Evolutionary conservation across 2,329 filamentous ascomycete species (phyloP).

Genomic region (Diaporthe capsici): DNA sequence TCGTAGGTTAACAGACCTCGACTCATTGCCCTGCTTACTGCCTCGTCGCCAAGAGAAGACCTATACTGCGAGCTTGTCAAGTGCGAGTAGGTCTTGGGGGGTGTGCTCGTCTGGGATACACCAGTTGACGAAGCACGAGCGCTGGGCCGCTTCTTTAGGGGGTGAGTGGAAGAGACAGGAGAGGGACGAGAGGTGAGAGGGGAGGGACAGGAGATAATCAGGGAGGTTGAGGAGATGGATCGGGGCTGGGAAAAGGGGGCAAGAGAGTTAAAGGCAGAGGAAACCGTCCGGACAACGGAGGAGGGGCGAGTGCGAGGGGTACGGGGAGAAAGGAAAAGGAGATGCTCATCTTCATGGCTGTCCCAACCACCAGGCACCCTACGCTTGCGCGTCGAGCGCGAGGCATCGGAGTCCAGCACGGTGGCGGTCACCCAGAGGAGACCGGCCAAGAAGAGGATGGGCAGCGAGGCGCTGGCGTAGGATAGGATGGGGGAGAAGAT

Average conservation of each 20-base stretch:
- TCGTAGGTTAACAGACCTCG: neutral
- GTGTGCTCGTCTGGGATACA: slow-evolving; percentile 19
- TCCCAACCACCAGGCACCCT: slow-evolving; percentile 22
- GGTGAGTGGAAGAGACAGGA: neutral
- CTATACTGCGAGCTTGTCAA: slow-evolving; percentile 25
- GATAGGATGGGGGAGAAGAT: neutral
- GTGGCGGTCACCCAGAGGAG: slow-evolving; percentile 11
- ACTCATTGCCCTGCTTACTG: neutral
- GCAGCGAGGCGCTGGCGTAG: neutral
- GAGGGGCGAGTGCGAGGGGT: neutral
- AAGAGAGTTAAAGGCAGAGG: neutral
- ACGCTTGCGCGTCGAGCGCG: slow-evolving; percentile 5
- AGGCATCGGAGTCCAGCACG: neutral
- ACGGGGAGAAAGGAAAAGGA: neutral
- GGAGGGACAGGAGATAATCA: neutral
- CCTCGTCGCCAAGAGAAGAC: neutral
- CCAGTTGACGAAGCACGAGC: slow-evolving; percentile 20
- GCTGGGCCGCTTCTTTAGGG: neutral
- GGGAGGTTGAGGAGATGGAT: neutral
- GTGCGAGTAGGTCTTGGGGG: neutral
- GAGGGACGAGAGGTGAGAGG: neutral
- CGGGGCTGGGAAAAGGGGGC: neutral
- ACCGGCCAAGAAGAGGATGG: neutral
- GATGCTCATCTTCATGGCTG: slow-evolving; percentile 7
- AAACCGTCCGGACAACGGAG: neutral